Evolutionary conservation across 192 early-diverging fungal species (phyloP).

Genomic region (Entomortierella beljakovae): DNA sequence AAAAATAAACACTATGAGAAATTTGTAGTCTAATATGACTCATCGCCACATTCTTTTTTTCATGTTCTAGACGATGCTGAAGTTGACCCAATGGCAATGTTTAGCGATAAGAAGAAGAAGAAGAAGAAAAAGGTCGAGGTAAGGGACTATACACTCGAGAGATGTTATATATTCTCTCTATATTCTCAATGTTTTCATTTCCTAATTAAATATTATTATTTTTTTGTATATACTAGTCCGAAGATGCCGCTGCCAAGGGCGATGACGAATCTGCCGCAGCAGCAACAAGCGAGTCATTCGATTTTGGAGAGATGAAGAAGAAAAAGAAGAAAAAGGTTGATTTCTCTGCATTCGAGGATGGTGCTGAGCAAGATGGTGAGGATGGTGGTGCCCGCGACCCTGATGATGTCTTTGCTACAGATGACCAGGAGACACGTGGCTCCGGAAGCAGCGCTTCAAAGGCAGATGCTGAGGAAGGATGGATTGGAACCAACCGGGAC

Average conservation of each 20-base stretch:
- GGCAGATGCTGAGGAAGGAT: conserved; percentile 72
- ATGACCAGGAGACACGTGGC: conserved; percentile 61
- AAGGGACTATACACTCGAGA: neutral
- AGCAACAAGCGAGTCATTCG: conserved; percentile 60
- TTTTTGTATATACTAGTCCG: conserved; percentile 28
- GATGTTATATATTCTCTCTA: neutral
- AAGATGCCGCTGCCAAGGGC: conserved; percentile 51
- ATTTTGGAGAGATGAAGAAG: conserved; percentile 78
- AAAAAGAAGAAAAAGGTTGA: conserved; percentile 91
- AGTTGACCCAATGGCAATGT: conserved; percentile 72
- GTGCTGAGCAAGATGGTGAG: conserved; percentile 68
- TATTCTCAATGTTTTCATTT: neutral
- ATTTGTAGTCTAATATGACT: no score
- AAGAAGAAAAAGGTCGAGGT: conserved; percentile 79
- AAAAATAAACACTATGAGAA: neutral
- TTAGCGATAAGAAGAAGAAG: conserved; percentile 90
- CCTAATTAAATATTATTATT: neutral
- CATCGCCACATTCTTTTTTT: neutral
- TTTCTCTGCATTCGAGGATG: conserved; percentile 74
- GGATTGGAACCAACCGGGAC: conserved; percentile 79
- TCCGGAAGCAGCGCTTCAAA: conserved; percentile 47
- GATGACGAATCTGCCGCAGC: conserved; percentile 58
- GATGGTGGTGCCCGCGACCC: conserved; percentile 62
- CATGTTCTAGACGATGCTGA: conserved; percentile 43
- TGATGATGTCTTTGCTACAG: conserved; percentile 63